Conservation (phyloP, 352 stramenopile species). For the Blastocystis sp. region DNA sequence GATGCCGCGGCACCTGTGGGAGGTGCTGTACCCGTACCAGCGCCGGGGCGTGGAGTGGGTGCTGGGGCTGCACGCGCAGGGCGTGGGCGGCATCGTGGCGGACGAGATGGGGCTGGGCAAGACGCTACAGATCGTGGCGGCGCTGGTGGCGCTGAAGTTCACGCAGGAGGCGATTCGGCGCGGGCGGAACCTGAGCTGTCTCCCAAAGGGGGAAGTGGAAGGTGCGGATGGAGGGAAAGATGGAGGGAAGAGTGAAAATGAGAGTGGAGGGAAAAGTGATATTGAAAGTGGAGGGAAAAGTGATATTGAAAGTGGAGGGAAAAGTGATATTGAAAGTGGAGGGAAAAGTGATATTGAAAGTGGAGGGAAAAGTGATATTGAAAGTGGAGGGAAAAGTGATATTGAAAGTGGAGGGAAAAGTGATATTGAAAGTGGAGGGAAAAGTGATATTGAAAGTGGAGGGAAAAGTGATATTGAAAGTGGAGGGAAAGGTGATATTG, state of each 20-base stretch:
- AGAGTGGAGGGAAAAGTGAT: neutral
- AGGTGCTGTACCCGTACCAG: slow-evolving; percentile 87
- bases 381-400: neutral
- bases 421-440: neutral
- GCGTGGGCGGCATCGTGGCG: slow-evolving; percentile 91
- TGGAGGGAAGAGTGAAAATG: neutral
- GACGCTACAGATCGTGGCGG: slow-evolving; percentile 84
- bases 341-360: no score
- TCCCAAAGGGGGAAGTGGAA: neutral
- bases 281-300: neutral
- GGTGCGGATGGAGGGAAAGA: neutral
- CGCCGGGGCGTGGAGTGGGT: slow-evolving; percentile 91
- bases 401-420: neutral
- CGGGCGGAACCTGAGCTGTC: neutral
- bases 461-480: neutral
- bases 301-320: neutral
- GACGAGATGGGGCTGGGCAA: slow-evolving; percentile 95
- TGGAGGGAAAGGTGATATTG: neutral
- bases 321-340: neutral
- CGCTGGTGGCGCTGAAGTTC: slow-evolving; percentile 74
- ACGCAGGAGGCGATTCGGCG: neutral
- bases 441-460: slow-evolving; percentile 1
- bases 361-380: neutral
- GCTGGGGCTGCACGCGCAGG: slow-evolving; percentile 89
- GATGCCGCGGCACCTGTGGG: slow-evolving; percentile 54